Evolutionary conservation across 1,139 yeast genomes (phyloP).

Genomic region (Protomyces inouyei): DNA sequence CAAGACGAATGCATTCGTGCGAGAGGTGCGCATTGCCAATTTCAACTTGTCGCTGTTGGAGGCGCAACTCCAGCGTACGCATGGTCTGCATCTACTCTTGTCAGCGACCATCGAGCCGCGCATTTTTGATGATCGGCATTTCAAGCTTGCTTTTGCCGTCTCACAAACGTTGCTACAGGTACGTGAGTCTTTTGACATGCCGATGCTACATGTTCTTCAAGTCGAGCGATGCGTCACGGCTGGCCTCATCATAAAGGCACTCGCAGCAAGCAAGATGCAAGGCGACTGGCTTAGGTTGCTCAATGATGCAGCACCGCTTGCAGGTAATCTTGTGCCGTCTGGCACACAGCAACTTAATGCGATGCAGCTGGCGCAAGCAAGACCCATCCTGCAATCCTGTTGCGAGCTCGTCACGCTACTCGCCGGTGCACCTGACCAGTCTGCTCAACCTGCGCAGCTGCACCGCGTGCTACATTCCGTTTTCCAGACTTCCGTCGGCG

Average conservation of each 20-base stretch:
- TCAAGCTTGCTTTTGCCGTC: neutral
- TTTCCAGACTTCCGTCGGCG: neutral
- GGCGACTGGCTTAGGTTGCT: neutral
- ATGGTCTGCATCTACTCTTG: neutral
- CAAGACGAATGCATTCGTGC: constrained; percentile 46
- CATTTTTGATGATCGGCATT: neutral
- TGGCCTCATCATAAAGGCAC: neutral
- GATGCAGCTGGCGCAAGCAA: neutral
- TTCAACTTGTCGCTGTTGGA: constrained; percentile 59
- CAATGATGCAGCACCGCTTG: neutral
- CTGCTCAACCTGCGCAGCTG: neutral
- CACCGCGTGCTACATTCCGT: neutral
- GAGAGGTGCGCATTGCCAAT: constrained; percentile 56
- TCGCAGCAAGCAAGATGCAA: neutral
- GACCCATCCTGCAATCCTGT: neutral
- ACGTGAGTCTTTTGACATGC: neutral
- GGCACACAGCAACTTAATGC: neutral
- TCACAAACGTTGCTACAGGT: neutral
- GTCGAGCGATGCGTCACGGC: neutral
- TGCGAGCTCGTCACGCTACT: neutral
- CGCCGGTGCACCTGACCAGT: neutral
- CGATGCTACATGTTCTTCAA: neutral
- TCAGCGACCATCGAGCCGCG: neutral
- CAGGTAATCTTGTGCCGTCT: neutral
- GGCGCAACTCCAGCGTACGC: constrained; percentile 46